These are phyloP conservation scores for Lipomyces oligophaga DNA, from an alignment of 805 yeast species.

Conservation along the genomic window DNA sequence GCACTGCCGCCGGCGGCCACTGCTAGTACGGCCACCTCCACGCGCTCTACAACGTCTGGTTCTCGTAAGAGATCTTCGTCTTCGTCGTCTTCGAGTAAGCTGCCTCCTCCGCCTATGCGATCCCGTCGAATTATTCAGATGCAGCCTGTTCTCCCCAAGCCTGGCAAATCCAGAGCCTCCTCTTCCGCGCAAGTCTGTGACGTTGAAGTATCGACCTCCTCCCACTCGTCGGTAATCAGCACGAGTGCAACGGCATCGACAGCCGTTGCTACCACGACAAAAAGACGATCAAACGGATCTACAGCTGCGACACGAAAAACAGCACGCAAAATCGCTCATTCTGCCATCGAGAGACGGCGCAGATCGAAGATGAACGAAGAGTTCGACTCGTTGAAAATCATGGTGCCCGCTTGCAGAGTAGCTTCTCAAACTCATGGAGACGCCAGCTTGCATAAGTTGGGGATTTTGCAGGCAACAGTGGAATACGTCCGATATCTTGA, in stretches of 20 bases:
- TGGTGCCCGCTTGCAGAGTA: constrained; percentile 74
- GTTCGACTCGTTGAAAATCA: constrained; percentile 71
- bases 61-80: background rate
- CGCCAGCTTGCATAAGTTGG: constrained; percentile 74
- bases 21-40: background rate
- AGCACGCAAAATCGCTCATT: constrained; percentile 59
- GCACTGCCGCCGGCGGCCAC: constrained; percentile 21
- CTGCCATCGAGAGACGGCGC: constrained; percentile 75
- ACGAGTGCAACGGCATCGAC: background rate
- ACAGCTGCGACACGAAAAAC: constrained; percentile 35
- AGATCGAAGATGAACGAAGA: constrained; percentile 76
- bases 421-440: constrained; percentile 40
- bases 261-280: constrained; percentile 6
- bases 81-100: constrained; percentile 7
- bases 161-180: constrained; percentile 5
- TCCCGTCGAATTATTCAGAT: constrained; percentile 28
- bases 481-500: constrained; percentile 73
- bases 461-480: constrained; percentile 76
- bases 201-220: too few relatives aligned
- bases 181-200: too few relatives aligned
- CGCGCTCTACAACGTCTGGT: too few relatives aligned
- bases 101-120: constrained; percentile 29
- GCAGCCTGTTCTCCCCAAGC: constrained; percentile 27
- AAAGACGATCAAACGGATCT: constrained; percentile 9
- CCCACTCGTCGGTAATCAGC: background rate